phyloP scores from a whole-genome alignment of 176 grass and related monocot species.

The Juncus inflexus region DNA sequence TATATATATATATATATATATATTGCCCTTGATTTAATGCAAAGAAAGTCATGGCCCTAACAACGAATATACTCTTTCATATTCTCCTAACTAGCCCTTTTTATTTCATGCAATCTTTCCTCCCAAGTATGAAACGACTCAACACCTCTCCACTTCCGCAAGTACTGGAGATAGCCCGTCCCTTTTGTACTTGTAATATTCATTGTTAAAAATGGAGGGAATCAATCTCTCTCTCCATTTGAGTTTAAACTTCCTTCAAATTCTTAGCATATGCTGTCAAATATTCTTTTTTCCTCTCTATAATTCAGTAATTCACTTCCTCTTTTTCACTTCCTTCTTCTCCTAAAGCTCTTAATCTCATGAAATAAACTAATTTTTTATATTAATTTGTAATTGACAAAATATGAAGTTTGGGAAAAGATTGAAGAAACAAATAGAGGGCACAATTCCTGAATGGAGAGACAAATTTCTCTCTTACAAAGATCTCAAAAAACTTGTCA shows the following conservation, averaged over 20 bases:
- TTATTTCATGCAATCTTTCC: no score
- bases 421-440: slow-evolving; percentile 61
- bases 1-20: no score
- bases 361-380: neutral
- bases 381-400: neutral
- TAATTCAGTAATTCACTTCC: slow-evolving; percentile 12
- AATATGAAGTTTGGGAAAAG: slow-evolving; percentile 87
- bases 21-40: slow-evolving; percentile 6
- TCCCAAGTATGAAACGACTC: neutral
- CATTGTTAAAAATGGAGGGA: slow-evolving; percentile 14
- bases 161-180: slow-evolving; percentile 3
- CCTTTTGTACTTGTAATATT: neutral
- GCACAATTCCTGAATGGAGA: slow-evolving; percentile 79
- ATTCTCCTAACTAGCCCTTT: neutral
- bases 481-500: slow-evolving; percentile 62
- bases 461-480: slow-evolving; percentile 81
- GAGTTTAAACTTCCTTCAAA: neutral
- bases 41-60: slow-evolving; percentile 9
- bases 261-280: slow-evolving; percentile 40
- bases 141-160: neutral
- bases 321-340: neutral
- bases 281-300: slow-evolving; percentile 32
- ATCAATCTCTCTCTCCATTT: neutral
- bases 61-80: slow-evolving; percentile 20
- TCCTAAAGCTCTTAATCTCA: neutral